Conservation (phyloP, 495 filamentous ascomycete species). For the Penicillium soppii region DNA sequence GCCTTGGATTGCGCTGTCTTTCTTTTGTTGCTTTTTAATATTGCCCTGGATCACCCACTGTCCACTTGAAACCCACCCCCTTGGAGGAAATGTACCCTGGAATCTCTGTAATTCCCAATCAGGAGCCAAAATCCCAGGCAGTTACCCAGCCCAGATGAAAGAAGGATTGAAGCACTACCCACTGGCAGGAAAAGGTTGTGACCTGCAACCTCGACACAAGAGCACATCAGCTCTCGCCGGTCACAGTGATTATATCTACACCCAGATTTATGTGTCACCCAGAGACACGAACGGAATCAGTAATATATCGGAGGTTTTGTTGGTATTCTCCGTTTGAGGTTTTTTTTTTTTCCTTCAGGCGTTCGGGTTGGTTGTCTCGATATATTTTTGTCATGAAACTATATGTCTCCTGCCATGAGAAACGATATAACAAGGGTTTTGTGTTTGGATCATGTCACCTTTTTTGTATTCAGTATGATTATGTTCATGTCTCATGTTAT, state of each 20-base stretch:
- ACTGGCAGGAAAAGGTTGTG: background rate
- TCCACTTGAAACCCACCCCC: background rate
- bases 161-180: background rate
- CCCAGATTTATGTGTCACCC: background rate
- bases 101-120: background rate
- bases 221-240: background rate
- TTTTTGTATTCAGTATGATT: slow-evolving; percentile 3
- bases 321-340: background rate
- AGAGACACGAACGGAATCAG: background rate
- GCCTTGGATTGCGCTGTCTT: background rate
- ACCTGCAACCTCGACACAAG: background rate
- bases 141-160: background rate
- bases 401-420: background rate
- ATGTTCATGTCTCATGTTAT: slow-evolving; percentile 2
- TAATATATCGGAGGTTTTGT: background rate
- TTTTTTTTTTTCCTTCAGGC: background rate
- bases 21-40: background rate
- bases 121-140: background rate
- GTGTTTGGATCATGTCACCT: background rate
- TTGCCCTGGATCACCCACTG: background rate
- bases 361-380: slow-evolving; percentile 2
- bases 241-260: background rate
- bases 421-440: background rate
- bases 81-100: background rate
- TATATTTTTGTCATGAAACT: background rate